These are phyloP conservation scores for Metarhizium robertsii DNA, from an alignment of 2,329 filamentous ascomycete species.

Conservation along the genomic window DNA sequence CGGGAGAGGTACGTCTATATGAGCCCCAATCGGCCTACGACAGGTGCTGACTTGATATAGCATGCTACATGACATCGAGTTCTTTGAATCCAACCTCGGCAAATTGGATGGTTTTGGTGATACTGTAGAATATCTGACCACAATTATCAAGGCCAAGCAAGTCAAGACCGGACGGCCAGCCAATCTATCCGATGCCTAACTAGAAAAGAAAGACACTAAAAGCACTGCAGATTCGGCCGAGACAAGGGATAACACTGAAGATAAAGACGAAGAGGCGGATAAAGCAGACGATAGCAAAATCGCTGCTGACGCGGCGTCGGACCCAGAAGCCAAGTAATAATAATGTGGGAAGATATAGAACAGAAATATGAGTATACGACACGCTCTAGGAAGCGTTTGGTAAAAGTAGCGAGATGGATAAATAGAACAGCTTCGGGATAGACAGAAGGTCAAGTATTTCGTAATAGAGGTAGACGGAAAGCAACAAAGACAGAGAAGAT, in stretches of 20 bases:
- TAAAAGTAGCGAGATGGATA: too few species aligned
- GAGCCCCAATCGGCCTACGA: neutral
- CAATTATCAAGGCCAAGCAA: constrained; percentile 53
- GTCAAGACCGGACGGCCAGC: constrained; percentile 14
- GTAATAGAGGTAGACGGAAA: too few species aligned
- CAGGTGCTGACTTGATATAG: constrained; percentile 29
- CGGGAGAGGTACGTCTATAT: constrained; percentile 54
- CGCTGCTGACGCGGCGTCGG: too few species aligned
- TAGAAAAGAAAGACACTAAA: neutral
- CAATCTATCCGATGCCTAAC: neutral
- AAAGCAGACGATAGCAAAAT: neutral
- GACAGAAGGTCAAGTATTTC: too few species aligned
- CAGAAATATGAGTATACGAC: too few species aligned
- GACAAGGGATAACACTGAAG: neutral
- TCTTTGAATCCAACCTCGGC: constrained; percentile 59
- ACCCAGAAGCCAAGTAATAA: too few species aligned
- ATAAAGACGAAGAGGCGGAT: neutral
- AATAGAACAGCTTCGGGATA: too few species aligned
- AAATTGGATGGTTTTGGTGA: constrained; percentile 75
- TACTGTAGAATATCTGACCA: constrained; percentile 58
- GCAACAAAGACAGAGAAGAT: too few species aligned
- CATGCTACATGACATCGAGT: constrained; percentile 67
- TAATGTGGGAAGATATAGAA: too few species aligned
- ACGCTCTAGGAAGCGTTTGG: too few species aligned
- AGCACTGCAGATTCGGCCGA: neutral